Evolutionary conservation across 495 filamentous ascomycete genomes (phyloP), one percentile per base, ranked within the genome.

Genomic region (Viridothelium virens): DNA sequence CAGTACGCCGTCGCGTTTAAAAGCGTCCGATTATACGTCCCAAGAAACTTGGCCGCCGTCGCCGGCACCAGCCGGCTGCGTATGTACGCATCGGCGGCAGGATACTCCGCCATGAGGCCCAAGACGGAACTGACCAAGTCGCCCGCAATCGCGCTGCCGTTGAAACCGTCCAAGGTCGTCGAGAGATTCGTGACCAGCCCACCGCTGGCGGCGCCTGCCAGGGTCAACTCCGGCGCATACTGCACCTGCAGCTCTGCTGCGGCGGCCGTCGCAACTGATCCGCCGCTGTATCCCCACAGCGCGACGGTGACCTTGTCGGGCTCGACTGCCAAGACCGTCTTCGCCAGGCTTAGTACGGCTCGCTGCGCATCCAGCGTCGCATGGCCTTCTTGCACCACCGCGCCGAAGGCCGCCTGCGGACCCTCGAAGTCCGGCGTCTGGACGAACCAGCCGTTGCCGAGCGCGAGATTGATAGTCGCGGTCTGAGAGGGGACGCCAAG

Each of bases 211-310:
- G 76, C 80, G 12, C 82, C 81, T 46, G 72, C 74, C 61, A 86
- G 77, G 37, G 76, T 64, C 2, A 87, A 70, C 47, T 85, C 83
- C 1, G 84, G 79, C 1, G 83, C 83, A 68, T 87, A 87, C 3
- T 67, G 68, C n/a, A 72, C 74, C 50, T 83, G 81, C 56, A 86
- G 63, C 67, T 84, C 81, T 9, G 79, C 77, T 1, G 83, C 83
- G 74, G 79, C 84, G 59, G 77, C 81, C 0, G 77, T 81, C 0
- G 83, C 83, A 56, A 85, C 74, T 1, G 78, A 75, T 39, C 84
- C 84, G n/a, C 84, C 84, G 5, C 80, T 83, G 67, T 85, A 87
- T 2, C 84, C 84, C 80, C 79, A 84, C 69, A 84, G 66, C 10
- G 70, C 64, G 3, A 12, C 31, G 38, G 3, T 56, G 2, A 46